Evolutionary conservation across 2,329 filamentous ascomycete genomes (phyloP).

Genomic region (Epichloe gansuensis): DNA sequence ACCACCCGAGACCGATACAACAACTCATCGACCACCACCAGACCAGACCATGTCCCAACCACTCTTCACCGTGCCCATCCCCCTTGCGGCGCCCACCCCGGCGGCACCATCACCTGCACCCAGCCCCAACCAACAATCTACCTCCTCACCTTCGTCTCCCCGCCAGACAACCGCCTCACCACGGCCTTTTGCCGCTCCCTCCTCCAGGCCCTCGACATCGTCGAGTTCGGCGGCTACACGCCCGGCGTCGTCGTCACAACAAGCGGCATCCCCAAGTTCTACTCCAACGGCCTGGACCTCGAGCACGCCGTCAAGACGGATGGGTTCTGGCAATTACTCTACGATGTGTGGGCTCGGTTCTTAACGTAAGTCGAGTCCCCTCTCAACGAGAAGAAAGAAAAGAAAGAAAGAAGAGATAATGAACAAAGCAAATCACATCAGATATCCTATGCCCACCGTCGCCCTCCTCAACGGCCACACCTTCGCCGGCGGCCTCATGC

Average conservation of each 20-base stretch:
- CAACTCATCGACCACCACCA: background rate
- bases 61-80: slow-evolving; percentile 38
- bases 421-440: slow-evolving; percentile 47
- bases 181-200: slow-evolving; percentile 56
- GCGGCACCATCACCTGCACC: slow-evolving; percentile 51
- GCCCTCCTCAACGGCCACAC: slow-evolving; percentile 71
- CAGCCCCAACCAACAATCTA: slow-evolving; percentile 51
- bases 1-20: background rate
- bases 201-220: slow-evolving; percentile 59
- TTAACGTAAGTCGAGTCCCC: slow-evolving; percentile 16
- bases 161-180: slow-evolving; percentile 66
- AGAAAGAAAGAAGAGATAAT: slow-evolving; percentile 31
- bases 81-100: slow-evolving; percentile 32
- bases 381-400: background rate
- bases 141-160: slow-evolving; percentile 57
- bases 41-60: slow-evolving; percentile 3
- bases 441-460: slow-evolving; percentile 70
- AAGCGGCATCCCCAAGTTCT: slow-evolving; percentile 65
- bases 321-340: slow-evolving; percentile 52
- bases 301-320: slow-evolving; percentile 48
- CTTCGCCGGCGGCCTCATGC: slow-evolving; percentile 63
- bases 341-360: slow-evolving; percentile 51
- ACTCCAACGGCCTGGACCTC: slow-evolving; percentile 72
- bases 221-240: slow-evolving; percentile 50
- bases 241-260: slow-evolving; percentile 71